Base-by-base conservation (phyloP, 352 stramenopile genomes). In the Phytophthora pluvialis region DNA sequence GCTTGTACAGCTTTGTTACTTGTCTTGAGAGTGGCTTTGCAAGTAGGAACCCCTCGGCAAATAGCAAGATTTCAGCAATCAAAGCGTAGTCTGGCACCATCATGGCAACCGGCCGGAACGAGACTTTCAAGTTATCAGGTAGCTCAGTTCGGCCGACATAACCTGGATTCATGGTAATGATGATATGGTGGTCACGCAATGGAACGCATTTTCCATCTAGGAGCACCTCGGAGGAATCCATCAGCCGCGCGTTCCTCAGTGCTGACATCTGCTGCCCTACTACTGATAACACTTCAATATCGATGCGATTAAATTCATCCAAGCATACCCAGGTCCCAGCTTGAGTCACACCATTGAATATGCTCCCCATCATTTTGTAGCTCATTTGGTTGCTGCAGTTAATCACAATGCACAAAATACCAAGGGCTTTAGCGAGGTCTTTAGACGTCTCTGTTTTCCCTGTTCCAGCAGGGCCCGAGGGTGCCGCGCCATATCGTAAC, bases 311-410 rank as follows among this genome's bases (percentile, higher is more conserved):
- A 60, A 97, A 97, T 48, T 97, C 91, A 53, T 97, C 90, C 21
- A 97, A 64, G 50, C 90, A 97, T 2, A 77, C 73, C 91, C 91
- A 97, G 18, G 75, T 77, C 4, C 91, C 88, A 3, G 82, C 78
- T 62, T 94, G 84, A 25, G 86, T 72, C 10, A 94, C 77, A 21
- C 89, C 89, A 45, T 93, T 93, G 33, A 95, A 93, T 31, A 96
- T 88, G 46, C 84, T 94, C n/a, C 74, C 87, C 78, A 95, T 87
- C 72, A 91, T 92, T 55, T 85, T 90, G 70, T 90, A 93, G 59
- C 90, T 97, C 77, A 98, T 98, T 73, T 98, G 93, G 59, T 98
- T 95, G 29, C 87, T 97, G 77, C 95, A 99, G 65, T 98, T 98
- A 66, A 98, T 98, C 15, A 98, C 95, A 58, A 98, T 98, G 57